A percentile compares a stretch with the other conserved stretches of the same genome.
These are phyloP conservation scores for Chaetomium cochliodes DNA, from an alignment of 495 filamentous ascomycete genomes.

Conservation along the genomic window DNA sequence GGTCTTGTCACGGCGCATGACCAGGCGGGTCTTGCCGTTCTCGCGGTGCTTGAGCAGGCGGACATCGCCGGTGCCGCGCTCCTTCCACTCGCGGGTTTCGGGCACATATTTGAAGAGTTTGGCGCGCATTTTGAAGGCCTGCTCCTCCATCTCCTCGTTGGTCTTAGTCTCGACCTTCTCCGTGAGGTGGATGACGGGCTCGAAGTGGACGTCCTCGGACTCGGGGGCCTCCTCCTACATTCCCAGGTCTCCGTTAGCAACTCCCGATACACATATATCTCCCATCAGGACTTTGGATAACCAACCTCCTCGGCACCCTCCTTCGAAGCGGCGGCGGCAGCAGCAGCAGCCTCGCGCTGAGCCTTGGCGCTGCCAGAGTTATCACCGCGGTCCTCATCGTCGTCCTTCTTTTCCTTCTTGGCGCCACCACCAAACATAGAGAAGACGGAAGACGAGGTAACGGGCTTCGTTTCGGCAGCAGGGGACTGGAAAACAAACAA, in stretches of 20 bases:
- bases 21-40: constrained; percentile 93
- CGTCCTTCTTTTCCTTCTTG: constrained; percentile 77
- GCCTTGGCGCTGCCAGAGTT: constrained; percentile 84
- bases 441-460: constrained; percentile 63
- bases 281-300: constrained; percentile 2
- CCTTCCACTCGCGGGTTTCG: constrained; percentile 94
- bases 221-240: constrained; percentile 65
- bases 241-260: background rate
- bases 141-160: constrained; percentile 95
- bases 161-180: constrained; percentile 97
- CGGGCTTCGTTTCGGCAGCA: constrained; percentile 30
- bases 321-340: constrained; percentile 42
- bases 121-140: constrained; percentile 98
- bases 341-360: constrained; percentile 65
- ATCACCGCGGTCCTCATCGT: constrained; percentile 69
- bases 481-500: constrained; percentile 11
- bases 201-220: constrained; percentile 91
- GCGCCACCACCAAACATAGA: constrained; percentile 97
- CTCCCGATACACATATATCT: too few relatives aligned
- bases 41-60: constrained; percentile 96
- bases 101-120: constrained; percentile 98
- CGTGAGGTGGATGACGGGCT: constrained; percentile 90
- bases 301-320: constrained; percentile 44
- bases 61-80: constrained; percentile 96
- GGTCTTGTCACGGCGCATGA: constrained; percentile 99